phyloP scores from a whole-genome alignment of 75 land plant species.

The Selaginella moellendorffii region DNA sequence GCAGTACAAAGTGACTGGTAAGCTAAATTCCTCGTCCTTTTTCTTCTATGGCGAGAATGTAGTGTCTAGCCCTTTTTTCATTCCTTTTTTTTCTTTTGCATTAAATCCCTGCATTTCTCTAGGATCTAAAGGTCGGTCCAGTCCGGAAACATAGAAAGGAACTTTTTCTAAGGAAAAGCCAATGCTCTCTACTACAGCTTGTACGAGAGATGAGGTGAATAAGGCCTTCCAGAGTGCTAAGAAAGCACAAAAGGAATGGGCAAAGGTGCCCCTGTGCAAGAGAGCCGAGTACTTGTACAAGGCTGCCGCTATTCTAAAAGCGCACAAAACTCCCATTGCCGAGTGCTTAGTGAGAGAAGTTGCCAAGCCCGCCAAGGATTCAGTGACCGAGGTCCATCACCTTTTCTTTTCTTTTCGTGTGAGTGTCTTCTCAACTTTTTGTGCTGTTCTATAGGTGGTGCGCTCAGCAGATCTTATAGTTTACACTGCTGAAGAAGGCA shows the following conservation, averaged over 20 bases:
- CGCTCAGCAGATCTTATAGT: constrained; percentile 6
- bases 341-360: constrained; percentile 1
- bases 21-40: not conserved
- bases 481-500: constrained; percentile 7
- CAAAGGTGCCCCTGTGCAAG: not conserved
- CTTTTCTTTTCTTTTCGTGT: not conserved
- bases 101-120: no score
- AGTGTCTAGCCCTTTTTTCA: no score
- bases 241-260: not conserved
- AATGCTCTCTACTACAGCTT: no score
- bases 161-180: no score
- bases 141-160: no score
- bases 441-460: constrained; percentile 9
- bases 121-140: no score
- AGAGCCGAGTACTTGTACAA: not conserved
- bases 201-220: not conserved
- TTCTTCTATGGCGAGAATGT: not conserved
- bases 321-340: not conserved
- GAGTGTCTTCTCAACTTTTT: not conserved
- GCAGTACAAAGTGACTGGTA: not conserved
- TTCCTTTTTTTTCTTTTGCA: no score
- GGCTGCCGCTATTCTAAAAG: not conserved
- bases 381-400: not conserved
- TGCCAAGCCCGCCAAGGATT: constrained; percentile 4
- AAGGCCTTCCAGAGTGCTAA: not conserved